Percentiles rank a stretch among this genome's conserved stretches.
Conservation (phyloP, 2,329 filamentous ascomycete species). For the Xylariomycetidae sp. region DNA sequence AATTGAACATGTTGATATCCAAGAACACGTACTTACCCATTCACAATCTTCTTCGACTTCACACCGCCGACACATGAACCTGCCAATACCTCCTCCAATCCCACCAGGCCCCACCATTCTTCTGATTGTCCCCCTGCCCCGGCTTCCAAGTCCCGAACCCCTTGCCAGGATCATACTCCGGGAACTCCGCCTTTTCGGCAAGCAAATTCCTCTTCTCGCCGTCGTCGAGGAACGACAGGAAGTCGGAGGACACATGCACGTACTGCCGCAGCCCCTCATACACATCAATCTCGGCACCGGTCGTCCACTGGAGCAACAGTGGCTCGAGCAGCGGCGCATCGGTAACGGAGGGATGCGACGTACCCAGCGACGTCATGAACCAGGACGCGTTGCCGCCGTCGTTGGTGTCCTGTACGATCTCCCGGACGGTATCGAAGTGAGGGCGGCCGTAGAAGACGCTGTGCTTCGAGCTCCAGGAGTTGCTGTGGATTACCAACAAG, state of each 20-base stretch:
- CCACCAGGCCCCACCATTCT: constrained; percentile 27
- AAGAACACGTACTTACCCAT: neutral
- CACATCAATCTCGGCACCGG: constrained; percentile 54
- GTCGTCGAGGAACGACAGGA: constrained; percentile 43
- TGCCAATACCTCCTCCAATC: constrained; percentile 36
- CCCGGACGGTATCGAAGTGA: constrained; percentile 60
- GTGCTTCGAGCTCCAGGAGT: constrained; percentile 56
- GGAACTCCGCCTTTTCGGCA: constrained; percentile 41
- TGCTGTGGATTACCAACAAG: constrained; percentile 57
- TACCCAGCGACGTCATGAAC: constrained; percentile 52
- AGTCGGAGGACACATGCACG: constrained; percentile 53
- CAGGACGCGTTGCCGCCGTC: constrained; percentile 40
- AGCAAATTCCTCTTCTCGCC: constrained; percentile 44
- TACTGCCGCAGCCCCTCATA: constrained; percentile 55
- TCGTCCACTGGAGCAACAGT: constrained; percentile 54
- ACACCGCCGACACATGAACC: constrained; percentile 22
- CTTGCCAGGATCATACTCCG: constrained; percentile 31
- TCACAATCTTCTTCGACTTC: too few relatives aligned
- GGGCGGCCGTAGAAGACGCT: constrained; percentile 58
- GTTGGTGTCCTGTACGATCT: constrained; percentile 45
- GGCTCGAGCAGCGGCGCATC: constrained; percentile 64
- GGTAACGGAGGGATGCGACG: constrained; percentile 59
- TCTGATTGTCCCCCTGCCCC: constrained; percentile 22
- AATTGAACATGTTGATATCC: too few relatives aligned
- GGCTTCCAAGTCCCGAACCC: constrained; percentile 30